These are phyloP conservation scores for Euryodendron excelsum DNA, from an alignment of 148 eudicot genomes.

Conservation along the genomic window DNA sequence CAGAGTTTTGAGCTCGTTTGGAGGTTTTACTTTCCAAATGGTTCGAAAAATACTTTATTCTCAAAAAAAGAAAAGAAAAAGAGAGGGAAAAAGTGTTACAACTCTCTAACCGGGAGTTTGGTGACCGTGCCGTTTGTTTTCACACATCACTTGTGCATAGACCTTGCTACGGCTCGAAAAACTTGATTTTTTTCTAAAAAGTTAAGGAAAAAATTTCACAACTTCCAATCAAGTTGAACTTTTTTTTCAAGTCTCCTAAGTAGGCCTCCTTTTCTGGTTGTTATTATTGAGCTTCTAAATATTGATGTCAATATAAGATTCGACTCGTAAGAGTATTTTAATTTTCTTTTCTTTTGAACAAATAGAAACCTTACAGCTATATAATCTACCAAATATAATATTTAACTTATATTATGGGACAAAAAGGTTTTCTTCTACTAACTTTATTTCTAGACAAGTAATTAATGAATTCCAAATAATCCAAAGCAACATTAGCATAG, in stretches of 20 bases:
- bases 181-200: too few relatives aligned
- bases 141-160: too few relatives aligned
- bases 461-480: neutral
- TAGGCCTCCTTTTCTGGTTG: neutral
- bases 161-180: too few relatives aligned
- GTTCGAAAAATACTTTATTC: too few relatives aligned
- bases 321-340: neutral
- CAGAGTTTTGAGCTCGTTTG: too few relatives aligned
- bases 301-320: neutral
- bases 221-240: neutral
- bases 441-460: constrained; percentile 1
- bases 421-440: neutral
- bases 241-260: neutral
- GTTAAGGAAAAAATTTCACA: too few relatives aligned
- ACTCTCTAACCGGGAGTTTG: too few relatives aligned
- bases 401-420: neutral
- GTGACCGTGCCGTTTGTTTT: too few relatives aligned
- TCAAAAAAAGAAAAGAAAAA: too few relatives aligned
- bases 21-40: too few relatives aligned
- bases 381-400: neutral
- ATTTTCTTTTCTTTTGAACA: neutral
- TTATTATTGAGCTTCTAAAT: neutral
- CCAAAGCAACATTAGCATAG: neutral
- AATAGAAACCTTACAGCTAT: neutral
- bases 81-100: too few relatives aligned